These are phyloP conservation scores for Prunella vulgaris DNA, from an alignment of 257 asterid species.

Conservation along the genomic window DNA sequence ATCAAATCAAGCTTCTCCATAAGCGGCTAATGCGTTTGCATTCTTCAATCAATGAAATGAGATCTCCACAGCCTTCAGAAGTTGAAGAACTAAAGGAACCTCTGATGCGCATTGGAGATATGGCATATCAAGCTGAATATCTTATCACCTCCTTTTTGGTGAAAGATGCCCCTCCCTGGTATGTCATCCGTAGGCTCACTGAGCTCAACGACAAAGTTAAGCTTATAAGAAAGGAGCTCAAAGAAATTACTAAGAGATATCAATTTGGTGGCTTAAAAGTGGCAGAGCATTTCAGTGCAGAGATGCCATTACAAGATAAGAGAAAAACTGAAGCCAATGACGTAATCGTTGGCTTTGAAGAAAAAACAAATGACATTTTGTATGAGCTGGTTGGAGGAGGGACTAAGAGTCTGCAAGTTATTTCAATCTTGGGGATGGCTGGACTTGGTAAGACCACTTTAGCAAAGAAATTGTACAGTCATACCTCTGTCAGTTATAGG, in stretches of 20 bases:
- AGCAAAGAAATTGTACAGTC: constrained; percentile 26
- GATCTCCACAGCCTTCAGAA: background rate
- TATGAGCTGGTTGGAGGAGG: background rate
- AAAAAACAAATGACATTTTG: background rate
- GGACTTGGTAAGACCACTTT: constrained; percentile 29
- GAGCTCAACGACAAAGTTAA: background rate
- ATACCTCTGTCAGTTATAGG: background rate
- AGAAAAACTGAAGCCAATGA: background rate
- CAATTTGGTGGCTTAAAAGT: background rate
- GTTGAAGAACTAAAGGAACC: background rate
- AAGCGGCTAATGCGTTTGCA: background rate
- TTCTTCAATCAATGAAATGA: background rate
- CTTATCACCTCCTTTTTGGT: constrained; percentile 9
- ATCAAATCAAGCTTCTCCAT: constrained; percentile 6
- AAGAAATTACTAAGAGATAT: background rate
- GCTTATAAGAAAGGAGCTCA: background rate
- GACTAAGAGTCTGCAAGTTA: background rate
- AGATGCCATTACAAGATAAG: background rate
- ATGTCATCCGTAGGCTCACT: constrained; percentile 3
- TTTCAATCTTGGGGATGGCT: constrained; percentile 34
- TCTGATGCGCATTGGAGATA: constrained; percentile 3
- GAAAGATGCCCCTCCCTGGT: constrained; percentile 11
- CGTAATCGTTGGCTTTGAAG: constrained; percentile 20
- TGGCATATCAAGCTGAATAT: constrained; percentile 25
- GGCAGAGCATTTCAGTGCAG: background rate